Percentiles rank a stretch among this genome's conserved stretches.
phyloP scores from a whole-genome alignment of 2,329 filamentous ascomycete species.

The Septoria linicola region DNA sequence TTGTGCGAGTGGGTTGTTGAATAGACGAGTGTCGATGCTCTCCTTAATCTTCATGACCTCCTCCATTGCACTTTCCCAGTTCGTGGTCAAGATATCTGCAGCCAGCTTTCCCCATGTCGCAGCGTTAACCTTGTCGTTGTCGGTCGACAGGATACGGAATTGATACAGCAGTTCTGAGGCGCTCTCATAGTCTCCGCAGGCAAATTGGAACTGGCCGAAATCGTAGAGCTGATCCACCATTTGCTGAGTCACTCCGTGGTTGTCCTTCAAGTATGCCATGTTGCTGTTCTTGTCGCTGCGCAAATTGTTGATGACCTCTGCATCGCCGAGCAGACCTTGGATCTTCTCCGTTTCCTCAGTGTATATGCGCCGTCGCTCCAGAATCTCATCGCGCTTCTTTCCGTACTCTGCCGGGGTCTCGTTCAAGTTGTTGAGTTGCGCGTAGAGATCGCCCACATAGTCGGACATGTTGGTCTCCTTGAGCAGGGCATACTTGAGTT shows the following conservation, averaged over 20 bases:
- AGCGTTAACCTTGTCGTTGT: constrained; percentile 94
- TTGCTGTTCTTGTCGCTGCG: constrained; percentile 98
- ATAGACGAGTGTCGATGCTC: constrained; percentile 88
- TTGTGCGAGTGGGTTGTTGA: constrained; percentile 93
- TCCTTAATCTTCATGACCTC: constrained; percentile 89
- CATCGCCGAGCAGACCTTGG: constrained; percentile 77
- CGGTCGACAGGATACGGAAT: constrained; percentile 95
- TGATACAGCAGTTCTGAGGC: constrained; percentile 93
- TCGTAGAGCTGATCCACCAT: constrained; percentile 97
- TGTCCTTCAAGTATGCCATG: constrained; percentile 95
- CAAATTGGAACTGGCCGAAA: constrained; percentile 96
- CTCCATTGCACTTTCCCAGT: constrained; percentile 92
- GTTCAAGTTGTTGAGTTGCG: constrained; percentile 78
- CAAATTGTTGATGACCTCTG: constrained; percentile 86
- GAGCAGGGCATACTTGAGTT: constrained; percentile 88
- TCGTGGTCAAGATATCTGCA: constrained; percentile 88
- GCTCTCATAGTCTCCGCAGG: constrained; percentile 87
- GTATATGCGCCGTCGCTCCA: constrained; percentile 77
- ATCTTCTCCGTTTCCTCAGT: constrained; percentile 89
- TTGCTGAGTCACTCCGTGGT: constrained; percentile 88
- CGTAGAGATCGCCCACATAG: constrained; percentile 89
- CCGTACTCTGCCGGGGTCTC: constrained; percentile 80
- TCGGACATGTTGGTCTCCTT: constrained; percentile 99
- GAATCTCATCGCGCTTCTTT: constrained; percentile 84
- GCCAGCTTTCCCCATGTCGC: constrained; percentile 98